Conservation (phyloP, 1,139 yeast species). For the Nadsonia commutata region DNA sequence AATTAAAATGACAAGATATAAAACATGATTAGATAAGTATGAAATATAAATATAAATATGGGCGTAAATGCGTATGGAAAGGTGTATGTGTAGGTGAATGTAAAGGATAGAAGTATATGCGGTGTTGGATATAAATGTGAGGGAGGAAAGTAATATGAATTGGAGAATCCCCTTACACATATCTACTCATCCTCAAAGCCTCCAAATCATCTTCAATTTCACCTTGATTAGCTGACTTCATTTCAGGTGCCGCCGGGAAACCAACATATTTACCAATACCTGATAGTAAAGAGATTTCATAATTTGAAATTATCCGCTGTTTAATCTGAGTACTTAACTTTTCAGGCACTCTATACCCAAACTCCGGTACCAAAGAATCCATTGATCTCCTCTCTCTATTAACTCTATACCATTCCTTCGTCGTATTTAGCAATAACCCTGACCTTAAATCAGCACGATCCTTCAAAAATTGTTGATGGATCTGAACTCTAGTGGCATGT, state of each 20-base stretch:
- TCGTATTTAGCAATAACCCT: conserved; percentile 53
- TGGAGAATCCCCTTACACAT: too few species aligned
- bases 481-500: conserved; percentile 58
- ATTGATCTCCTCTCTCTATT: conserved; percentile 77
- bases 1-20: too few species aligned
- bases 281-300: conserved; percentile 42
- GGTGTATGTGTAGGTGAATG: too few species aligned
- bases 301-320: conserved; percentile 38
- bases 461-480: conserved; percentile 75
- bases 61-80: background rate
- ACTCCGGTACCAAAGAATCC: conserved; percentile 54
- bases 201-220: conserved; percentile 19
- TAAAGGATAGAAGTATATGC: too few species aligned
- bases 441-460: conserved; percentile 54
- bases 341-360: conserved; percentile 22
- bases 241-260: conserved; percentile 44
- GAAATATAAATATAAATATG: background rate
- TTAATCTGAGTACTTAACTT: conserved; percentile 30
- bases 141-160: too few species aligned
- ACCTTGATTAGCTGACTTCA: conserved; percentile 30
- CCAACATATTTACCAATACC: conserved; percentile 47
- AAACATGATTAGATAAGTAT: too few species aligned
- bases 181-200: conserved; percentile 13
- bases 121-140: too few species aligned
- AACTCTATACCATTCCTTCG: conserved; percentile 83